A percentile compares a stretch with the other conserved stretches of the same genome.
Conservation (phyloP, 306 rosid species). For the Cicer yamashitae region DNA sequence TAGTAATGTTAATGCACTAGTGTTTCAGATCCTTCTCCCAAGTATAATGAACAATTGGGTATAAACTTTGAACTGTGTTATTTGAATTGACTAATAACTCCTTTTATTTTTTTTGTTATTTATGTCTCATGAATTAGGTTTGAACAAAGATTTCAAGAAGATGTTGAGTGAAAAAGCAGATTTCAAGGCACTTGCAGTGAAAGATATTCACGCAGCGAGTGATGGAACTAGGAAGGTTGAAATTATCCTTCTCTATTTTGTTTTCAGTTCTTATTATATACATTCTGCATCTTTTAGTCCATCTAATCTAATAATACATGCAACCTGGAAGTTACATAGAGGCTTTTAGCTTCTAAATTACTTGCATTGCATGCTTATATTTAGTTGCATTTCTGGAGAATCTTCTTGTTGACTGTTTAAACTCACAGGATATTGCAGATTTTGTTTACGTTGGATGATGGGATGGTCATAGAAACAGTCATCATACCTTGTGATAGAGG, state of each 20-base stretch:
- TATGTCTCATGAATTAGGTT: conserved; percentile 54
- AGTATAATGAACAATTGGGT: conserved; percentile 10
- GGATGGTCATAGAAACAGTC: conserved; percentile 80
- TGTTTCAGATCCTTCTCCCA: conserved; percentile 35
- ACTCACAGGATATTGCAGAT: conserved; percentile 93
- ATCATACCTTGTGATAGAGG: conserved; percentile 83
- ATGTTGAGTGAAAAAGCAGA: conserved; percentile 82
- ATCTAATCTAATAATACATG: not conserved
- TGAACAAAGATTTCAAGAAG: conserved; percentile 86
- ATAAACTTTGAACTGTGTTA: conserved; percentile 7
- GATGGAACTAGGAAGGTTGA: conserved; percentile 95
- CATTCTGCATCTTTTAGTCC: conserved; percentile 17
- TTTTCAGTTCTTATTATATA: conserved; percentile 18
- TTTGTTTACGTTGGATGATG: conserved; percentile 84
- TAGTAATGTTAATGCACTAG: not conserved
- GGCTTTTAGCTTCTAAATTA: conserved; percentile 2
- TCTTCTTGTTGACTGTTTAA: conserved; percentile 67
- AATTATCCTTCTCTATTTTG: conserved; percentile 45
- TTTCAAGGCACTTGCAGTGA: conserved; percentile 68
- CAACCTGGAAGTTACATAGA: conserved; percentile 9
- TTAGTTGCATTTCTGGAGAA: conserved; percentile 49
- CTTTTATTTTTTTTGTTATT: not conserved
- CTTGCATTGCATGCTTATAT: conserved; percentile 4
- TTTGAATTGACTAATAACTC: conserved; percentile 25
- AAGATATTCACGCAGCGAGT: conserved; percentile 65